These are phyloP conservation scores for Dactylellina leptospora DNA, from an alignment of 2,329 filamentous ascomycete genomes.

Conservation along the genomic window DNA sequence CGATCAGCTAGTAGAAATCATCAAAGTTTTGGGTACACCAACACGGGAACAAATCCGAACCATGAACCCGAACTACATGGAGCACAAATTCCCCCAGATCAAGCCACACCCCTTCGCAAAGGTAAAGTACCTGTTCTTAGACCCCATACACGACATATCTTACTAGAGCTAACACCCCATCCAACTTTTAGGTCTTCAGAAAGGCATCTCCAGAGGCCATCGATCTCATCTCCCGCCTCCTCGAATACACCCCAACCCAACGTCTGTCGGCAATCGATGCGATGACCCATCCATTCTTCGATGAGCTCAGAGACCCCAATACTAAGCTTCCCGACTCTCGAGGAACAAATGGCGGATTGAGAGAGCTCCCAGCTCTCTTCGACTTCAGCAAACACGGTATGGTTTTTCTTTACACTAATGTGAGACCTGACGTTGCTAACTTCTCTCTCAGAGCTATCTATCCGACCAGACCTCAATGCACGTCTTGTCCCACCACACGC, in stretches of 20 bases:
- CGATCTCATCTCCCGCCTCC: slow-evolving; percentile 88
- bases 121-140: slow-evolving; percentile 61
- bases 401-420: slow-evolving; percentile 58
- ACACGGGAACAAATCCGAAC: slow-evolving; percentile 98
- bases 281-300: slow-evolving; percentile 98
- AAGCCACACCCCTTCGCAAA: slow-evolving; percentile 99
- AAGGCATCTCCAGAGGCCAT: slow-evolving; percentile 94
- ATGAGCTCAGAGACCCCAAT: slow-evolving; percentile 89
- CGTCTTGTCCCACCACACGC: slow-evolving; percentile 87
- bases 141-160: background rate
- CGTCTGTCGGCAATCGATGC: slow-evolving; percentile 91
- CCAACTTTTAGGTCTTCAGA: slow-evolving; percentile 77
- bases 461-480: slow-evolving; percentile 84
- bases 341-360: slow-evolving; percentile 79
- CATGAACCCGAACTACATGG: slow-evolving; percentile 99
- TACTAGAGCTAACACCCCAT: background rate
- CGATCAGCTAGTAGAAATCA: slow-evolving; percentile 98
- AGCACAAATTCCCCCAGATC: slow-evolving; percentile 99
- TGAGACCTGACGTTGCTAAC: slow-evolving; percentile 37
- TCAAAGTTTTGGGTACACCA: slow-evolving; percentile 96
- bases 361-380: slow-evolving; percentile 87
- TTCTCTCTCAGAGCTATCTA: slow-evolving; percentile 83
- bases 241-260: slow-evolving; percentile 98
- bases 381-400: slow-evolving; percentile 93
- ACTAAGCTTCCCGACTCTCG: slow-evolving; percentile 94